Evolutionary conservation across 352 stramenopile genomes (phyloP), one percentile per base, ranked within the genome.

Genomic region (Pythium monospermum): DNA sequence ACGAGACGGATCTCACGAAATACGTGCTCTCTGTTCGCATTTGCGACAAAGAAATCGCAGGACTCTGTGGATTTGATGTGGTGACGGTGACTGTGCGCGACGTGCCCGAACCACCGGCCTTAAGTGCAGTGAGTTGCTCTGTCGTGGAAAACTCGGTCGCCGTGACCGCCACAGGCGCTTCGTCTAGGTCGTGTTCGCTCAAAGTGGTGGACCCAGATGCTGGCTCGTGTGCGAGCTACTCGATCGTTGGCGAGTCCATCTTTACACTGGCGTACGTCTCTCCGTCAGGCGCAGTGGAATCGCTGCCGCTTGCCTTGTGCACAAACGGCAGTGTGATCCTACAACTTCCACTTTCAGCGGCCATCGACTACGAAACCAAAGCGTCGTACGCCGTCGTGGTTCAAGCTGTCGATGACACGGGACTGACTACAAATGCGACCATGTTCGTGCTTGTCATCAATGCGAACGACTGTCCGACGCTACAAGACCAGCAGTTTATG

Each of bases 391-490:
- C 45, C 1, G 42, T 83, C 18, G 21, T 30, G 1, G 42, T 86
- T 6, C 40, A 42, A 3, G 49, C 69, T 10, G 67, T 31, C 1
- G 75, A 86, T 39, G 36, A 61, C 48, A 81, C 70, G 16, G 66
- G 63, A 4, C 48, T 82, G 23, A 60, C 35, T 12, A 33, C 52
- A 26, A 46, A 51, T 23, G 59, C 52, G 16, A 57, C 27, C 12
- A 53, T 83, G 18, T 60, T 43, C 0, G 60, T 86, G 10, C 59
- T 56, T 6, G 54, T 83, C 13, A 22, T 74, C 10, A 62, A 86
- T 35, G 59, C 70, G 3, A 86, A 86, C 56, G 75, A 86, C 23
- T 86, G 75, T 36, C 75, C 75, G n/a, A 71, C 53, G 7, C 39
- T 86, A 2, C 23, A 23, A 5, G 33, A 69, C 4, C 40, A 76